Evolutionary conservation across 306 rosid species (phyloP).

Genomic region (Leucaena leucocephala): DNA sequence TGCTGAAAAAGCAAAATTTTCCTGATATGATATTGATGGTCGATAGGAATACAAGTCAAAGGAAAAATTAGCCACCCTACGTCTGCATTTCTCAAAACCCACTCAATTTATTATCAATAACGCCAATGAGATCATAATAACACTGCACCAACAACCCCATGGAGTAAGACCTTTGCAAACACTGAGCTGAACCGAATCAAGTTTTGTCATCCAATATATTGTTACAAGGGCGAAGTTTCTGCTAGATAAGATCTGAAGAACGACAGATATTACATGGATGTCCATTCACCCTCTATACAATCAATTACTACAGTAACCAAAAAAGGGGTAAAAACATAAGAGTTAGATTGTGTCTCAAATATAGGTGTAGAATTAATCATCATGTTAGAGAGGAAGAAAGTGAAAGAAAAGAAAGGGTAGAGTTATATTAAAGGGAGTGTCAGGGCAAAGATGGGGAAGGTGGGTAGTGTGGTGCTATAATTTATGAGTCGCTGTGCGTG

Average conservation of each 20-base stretch:
- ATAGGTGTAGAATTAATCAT: no score
- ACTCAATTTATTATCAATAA: background rate
- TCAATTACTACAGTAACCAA: no score
- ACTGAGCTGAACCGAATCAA: background rate
- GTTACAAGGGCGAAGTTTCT: no score
- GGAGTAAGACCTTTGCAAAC: background rate
- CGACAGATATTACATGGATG: no score
- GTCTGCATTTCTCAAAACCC: background rate
- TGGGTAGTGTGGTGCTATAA: constrained; percentile 55
- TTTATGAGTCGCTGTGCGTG: constrained; percentile 45
- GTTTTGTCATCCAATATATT: background rate
- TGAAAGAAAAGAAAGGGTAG: background rate
- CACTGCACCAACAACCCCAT: background rate
- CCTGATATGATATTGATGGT: background rate
- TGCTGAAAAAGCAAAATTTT: background rate
- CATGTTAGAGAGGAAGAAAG: no score
- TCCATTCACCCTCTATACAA: no score
- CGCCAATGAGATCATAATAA: background rate
- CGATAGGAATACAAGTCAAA: constrained; percentile 1
- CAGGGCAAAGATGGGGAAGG: constrained; percentile 43
- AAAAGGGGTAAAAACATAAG: no score
- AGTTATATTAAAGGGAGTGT: constrained; percentile 50
- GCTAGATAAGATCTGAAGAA: no score
- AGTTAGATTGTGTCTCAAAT: no score
- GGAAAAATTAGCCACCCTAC: background rate